Evolutionary conservation across 768 basidiomycete genomes (phyloP).

Genomic region (Harrya chromipes): DNA sequence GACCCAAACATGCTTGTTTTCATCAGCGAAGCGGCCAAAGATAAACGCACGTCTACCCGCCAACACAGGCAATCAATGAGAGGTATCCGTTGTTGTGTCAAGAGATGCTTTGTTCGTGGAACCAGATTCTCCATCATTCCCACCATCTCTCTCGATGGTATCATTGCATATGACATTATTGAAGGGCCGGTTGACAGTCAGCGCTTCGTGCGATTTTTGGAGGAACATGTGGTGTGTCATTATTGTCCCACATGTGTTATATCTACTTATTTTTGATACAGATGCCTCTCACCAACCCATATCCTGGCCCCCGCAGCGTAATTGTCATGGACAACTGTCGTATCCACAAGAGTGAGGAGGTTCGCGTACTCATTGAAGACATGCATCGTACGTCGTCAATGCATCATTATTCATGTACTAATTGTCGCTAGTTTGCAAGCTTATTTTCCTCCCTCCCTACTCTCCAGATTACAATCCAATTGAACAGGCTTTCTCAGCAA

Average conservation of each 20-base stretch:
- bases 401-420: neutral
- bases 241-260: neutral
- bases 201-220: constrained; percentile 6
- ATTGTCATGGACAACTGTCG: constrained; percentile 25
- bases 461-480: constrained; percentile 27
- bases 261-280: neutral
- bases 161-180: constrained; percentile 18
- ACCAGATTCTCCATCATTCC: constrained; percentile 13
- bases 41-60: constrained; percentile 1
- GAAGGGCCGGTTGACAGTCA: constrained; percentile 9
- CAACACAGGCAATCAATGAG: neutral
- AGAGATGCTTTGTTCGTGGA: constrained; percentile 11
- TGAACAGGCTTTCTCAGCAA: constrained; percentile 18
- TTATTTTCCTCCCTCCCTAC: constrained; percentile 26
- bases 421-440: constrained; percentile 18
- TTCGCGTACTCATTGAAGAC: constrained; percentile 17
- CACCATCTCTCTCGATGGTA: constrained; percentile 15
- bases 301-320: neutral
- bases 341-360: constrained; percentile 24
- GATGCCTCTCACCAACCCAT: neutral
- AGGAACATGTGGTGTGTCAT: constrained; percentile 6
- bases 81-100: constrained; percentile 1
- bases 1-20: constrained; percentile 22
- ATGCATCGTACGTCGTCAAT: constrained; percentile 14
- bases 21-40: constrained; percentile 16